Conservation (phyloP, 257 asterid species). For the Ligustrum vulgare region DNA sequence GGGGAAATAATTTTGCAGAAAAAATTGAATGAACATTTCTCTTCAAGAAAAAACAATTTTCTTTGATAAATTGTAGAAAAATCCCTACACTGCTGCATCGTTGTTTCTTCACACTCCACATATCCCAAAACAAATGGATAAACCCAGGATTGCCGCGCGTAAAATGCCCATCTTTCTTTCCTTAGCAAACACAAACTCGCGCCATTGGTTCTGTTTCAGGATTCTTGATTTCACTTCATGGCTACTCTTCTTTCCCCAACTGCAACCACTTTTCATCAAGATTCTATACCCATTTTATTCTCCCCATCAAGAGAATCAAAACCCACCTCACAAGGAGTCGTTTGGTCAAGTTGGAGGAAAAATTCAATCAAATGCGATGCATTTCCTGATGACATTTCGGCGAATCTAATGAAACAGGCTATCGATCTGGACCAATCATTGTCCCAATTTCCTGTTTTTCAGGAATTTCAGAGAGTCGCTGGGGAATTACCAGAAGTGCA, state of each 20-base stretch:
- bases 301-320: slow-evolving; percentile 24
- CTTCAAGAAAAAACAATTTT: no score
- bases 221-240: slow-evolving; percentile 35
- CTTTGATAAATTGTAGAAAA: not conserved
- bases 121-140: slow-evolving; percentile 40
- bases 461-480: slow-evolving; percentile 43
- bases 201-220: slow-evolving; percentile 16
- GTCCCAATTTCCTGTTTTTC: slow-evolving; percentile 43
- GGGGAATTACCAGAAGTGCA: slow-evolving; percentile 55
- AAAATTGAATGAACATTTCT: no score
- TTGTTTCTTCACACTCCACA: slow-evolving; percentile 63
- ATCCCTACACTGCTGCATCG: slow-evolving; percentile 33
- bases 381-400: slow-evolving; percentile 48
- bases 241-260: slow-evolving; percentile 65
- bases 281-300: slow-evolving; percentile 39
- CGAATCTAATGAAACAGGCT: slow-evolving; percentile 27
- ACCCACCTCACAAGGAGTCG: slow-evolving; percentile 21
- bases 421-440: slow-evolving; percentile 43
- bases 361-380: slow-evolving; percentile 48
- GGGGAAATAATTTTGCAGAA: no score
- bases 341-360: slow-evolving; percentile 31
- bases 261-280: slow-evolving; percentile 42
- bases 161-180: slow-evolving; percentile 30
- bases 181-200: not conserved
- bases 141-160: slow-evolving; percentile 49